Evolutionary conservation across 371 early-diverging fungal species (phyloP).

Genomic region (Saksenaea oblongispora): DNA sequence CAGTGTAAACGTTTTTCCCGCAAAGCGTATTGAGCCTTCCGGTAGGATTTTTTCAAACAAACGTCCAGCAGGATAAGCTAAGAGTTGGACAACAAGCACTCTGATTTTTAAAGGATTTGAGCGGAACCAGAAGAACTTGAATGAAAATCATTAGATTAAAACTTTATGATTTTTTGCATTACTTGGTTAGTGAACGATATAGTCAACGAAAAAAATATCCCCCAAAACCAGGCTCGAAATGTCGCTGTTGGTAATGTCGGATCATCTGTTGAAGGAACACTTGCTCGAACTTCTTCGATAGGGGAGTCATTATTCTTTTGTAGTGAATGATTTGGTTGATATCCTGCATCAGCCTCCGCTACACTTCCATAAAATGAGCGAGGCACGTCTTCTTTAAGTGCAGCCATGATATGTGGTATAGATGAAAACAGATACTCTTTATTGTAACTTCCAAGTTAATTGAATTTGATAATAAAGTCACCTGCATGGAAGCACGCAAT

Average conservation of each 20-base stretch:
- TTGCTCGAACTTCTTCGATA: constrained; percentile 62
- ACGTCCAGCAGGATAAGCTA: constrained; percentile 64
- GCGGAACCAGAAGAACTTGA: constrained; percentile 64
- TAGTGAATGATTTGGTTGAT: background rate
- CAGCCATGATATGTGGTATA: background rate
- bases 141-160: constrained; percentile 26
- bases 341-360: background rate
- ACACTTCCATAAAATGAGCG: background rate
- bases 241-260: constrained; percentile 67
- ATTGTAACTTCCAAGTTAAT: too few relatives aligned
- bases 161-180: background rate
- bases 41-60: constrained; percentile 56
- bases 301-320: constrained; percentile 58
- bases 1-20: constrained; percentile 20
- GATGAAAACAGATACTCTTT: too few relatives aligned
- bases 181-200: constrained; percentile 68
- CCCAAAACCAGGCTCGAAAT: constrained; percentile 71
- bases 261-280: constrained; percentile 61
- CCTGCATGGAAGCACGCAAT: too few relatives aligned
- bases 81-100: constrained; percentile 60
- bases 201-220: constrained; percentile 54
- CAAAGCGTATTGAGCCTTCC: constrained; percentile 10
- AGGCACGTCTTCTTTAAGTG: background rate
- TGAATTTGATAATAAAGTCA: too few relatives aligned
- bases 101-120: constrained; percentile 57